phyloP scores from a whole-genome alignment of 1,284 basidiomycete species.

The Cryptococcus sp. region DNA sequence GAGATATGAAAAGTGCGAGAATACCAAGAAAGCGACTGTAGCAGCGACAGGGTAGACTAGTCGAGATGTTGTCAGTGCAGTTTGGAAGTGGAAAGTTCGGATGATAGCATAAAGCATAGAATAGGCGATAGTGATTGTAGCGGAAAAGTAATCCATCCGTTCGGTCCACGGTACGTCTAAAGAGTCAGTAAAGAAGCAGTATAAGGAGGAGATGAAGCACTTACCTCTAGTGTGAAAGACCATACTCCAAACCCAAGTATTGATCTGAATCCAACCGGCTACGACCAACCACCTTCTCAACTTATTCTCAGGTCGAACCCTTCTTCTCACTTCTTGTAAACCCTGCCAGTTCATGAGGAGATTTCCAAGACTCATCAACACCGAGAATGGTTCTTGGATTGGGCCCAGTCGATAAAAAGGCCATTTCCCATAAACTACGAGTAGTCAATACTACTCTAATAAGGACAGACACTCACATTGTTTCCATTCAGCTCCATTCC shows the following conservation, averaged over 20 bases:
- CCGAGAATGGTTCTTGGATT: slow-evolving; percentile 91
- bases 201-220: slow-evolving; percentile 14
- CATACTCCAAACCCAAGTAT: slow-evolving; percentile 88
- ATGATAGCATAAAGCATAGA: slow-evolving; percentile 69
- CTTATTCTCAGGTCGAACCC: slow-evolving; percentile 58
- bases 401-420: slow-evolving; percentile 80
- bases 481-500: slow-evolving; percentile 50
- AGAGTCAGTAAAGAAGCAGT: not conserved
- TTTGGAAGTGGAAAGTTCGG: slow-evolving; percentile 65
- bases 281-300: slow-evolving; percentile 65
- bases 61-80: slow-evolving; percentile 17
- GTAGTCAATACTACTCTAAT: no score
- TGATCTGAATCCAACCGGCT: slow-evolving; percentile 71
- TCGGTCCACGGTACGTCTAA: slow-evolving; percentile 80
- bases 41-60: slow-evolving; percentile 19
- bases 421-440: slow-evolving; percentile 82
- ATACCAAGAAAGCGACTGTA: slow-evolving; percentile 21
- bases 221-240: slow-evolving; percentile 88
- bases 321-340: slow-evolving; percentile 52
- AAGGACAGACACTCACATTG: slow-evolving; percentile 58
- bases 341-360: slow-evolving; percentile 66
- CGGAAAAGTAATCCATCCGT: slow-evolving; percentile 91
- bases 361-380: slow-evolving; percentile 79
- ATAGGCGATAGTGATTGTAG: slow-evolving; percentile 72
- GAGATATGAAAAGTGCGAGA: slow-evolving; percentile 45